phyloP scores from a whole-genome alignment of 108 stramenopile species.

The Cylindrotheca closterium region DNA sequence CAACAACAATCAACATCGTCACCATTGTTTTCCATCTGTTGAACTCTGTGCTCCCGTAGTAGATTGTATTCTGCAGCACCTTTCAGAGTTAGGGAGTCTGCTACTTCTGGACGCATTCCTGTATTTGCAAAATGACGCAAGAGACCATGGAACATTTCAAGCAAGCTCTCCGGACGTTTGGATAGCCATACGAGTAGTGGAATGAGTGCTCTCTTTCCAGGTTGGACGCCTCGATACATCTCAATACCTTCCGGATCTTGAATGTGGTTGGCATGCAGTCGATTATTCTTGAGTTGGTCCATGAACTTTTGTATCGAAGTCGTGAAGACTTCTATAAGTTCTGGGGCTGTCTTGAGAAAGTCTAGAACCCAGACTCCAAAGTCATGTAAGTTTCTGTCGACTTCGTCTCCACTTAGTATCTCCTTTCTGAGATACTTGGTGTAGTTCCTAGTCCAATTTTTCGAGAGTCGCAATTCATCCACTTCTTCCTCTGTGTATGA shows the following conservation, averaged over 20 bases:
- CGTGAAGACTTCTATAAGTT: no score
- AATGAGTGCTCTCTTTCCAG: neutral
- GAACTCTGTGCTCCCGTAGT: neutral
- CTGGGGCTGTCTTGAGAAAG: neutral
- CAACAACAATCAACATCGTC: neutral
- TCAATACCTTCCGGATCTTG: neutral
- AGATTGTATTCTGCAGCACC: neutral
- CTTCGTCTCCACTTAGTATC: neutral
- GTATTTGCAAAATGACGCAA: neutral
- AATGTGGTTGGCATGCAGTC: neutral
- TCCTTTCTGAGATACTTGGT: neutral
- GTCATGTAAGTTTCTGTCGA: neutral
- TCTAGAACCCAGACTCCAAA: neutral
- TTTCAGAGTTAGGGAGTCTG: neutral
- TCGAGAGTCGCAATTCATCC: neutral
- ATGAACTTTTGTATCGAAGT: neutral
- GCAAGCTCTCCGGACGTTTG: neutral
- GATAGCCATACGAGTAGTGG: neutral
- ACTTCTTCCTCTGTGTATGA: neutral
- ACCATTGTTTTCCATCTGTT: neutral
- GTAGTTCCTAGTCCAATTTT: neutral
- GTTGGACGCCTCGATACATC: neutral
- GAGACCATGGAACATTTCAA: neutral
- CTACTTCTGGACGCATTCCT: neutral
- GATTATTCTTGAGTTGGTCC: neutral